Evolutionary conservation across 305 asterid genomes (phyloP).

Genomic region (Ajuga reptans): DNA sequence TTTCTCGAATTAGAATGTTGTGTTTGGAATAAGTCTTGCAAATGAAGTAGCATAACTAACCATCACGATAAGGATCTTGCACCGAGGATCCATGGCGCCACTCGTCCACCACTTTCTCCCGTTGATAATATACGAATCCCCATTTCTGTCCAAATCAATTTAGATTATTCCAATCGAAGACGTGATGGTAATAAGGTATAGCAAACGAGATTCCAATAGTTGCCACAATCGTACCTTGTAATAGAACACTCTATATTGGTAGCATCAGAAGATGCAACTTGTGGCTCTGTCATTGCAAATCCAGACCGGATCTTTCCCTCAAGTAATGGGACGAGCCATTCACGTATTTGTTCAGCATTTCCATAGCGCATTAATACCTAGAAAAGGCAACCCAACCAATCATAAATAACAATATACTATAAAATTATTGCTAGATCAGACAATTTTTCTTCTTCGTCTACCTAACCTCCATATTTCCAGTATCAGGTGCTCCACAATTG

Average conservation of each 20-base stretch:
- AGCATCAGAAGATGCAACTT: constrained; percentile 96
- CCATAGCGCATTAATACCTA: constrained; percentile 93
- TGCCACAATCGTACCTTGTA: constrained; percentile 39
- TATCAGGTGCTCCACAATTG: constrained; percentile 95
- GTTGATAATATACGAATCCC: constrained; percentile 66
- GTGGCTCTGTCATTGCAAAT: constrained; percentile 97
- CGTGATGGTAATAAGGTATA: no score
- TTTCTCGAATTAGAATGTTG: constrained; percentile 20
- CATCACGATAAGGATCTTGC: constrained; percentile 86
- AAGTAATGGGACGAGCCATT: constrained; percentile 88
- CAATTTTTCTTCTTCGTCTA: not conserved
- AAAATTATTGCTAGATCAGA: not conserved
- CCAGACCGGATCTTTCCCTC: constrained; percentile 86
- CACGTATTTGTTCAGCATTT: constrained; percentile 57
- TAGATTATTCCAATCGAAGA: constrained; percentile 3
- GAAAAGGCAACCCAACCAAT: constrained; percentile 3
- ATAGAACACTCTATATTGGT: constrained; percentile 94
- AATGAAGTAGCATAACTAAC: constrained; percentile 37
- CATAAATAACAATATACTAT: not conserved
- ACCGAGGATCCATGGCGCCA: constrained; percentile 99
- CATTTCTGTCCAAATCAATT: constrained; percentile 39
- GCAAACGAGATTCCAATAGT: not conserved
- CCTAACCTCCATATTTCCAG: constrained; percentile 97
- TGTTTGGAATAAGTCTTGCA: not conserved
- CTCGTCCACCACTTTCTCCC: constrained; percentile 99